Percentiles rank a stretch among this genome's conserved stretches.
Evolutionary conservation across 2,329 filamentous ascomycete species (phyloP).

Genomic region (Sporothrix schenckii): DNA sequence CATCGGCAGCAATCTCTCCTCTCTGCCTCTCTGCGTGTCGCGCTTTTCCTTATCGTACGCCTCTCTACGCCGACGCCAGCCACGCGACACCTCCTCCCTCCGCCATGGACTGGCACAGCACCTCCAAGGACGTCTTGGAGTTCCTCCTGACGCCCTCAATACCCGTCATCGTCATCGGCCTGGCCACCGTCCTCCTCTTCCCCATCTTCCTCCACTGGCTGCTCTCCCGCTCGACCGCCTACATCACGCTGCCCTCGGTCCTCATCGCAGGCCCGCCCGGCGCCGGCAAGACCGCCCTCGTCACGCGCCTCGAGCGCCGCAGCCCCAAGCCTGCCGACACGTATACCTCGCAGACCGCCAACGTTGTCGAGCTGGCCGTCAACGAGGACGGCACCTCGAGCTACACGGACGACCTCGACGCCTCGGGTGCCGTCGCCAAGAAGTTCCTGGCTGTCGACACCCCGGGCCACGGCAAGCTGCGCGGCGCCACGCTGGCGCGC

Average conservation of each 20-base stretch:
- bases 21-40: too few relatives aligned
- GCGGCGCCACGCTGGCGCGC: constrained; percentile 64
- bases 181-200: constrained; percentile 69
- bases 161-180: constrained; percentile 66
- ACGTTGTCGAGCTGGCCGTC: constrained; percentile 59
- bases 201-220: constrained; percentile 78
- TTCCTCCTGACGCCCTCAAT: constrained; percentile 62
- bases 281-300: constrained; percentile 83
- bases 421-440: constrained; percentile 59
- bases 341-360: constrained; percentile 58
- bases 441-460: constrained; percentile 83
- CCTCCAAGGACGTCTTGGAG: constrained; percentile 49
- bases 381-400: constrained; percentile 52
- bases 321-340: constrained; percentile 48
- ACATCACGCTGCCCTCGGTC: constrained; percentile 72
- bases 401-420: constrained; percentile 59
- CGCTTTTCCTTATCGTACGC: neutral
- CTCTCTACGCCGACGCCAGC: neutral
- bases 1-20: neutral
- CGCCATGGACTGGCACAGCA: constrained; percentile 39
- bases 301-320: constrained; percentile 71
- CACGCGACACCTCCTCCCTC: neutral
- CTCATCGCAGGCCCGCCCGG: constrained; percentile 80
- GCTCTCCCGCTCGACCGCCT: constrained; percentile 68
- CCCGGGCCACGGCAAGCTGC: constrained; percentile 92